Evolutionary conservation across 2,329 filamentous ascomycete species (phyloP), one percentile per base, ranked within the genome.

Genomic region (Ceratocystis papillata): DNA sequence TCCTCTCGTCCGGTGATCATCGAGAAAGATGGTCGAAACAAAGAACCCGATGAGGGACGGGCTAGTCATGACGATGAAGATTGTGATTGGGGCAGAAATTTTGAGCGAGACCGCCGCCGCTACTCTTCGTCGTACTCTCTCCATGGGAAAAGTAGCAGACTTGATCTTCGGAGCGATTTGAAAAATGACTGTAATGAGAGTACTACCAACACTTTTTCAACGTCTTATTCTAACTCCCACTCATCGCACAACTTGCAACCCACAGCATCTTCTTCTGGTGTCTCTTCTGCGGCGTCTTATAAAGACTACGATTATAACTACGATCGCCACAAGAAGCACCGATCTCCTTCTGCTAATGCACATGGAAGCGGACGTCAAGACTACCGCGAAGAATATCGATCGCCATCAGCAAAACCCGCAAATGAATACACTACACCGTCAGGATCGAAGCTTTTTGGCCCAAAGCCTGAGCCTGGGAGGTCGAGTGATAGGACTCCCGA

Each of bases 391-490:
- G 64, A 66, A 20, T 61, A 64, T 28, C 48, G 64, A 41, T 66
- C 66, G 37, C 22, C 63, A 33, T 65, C 64, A 60, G 62, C 60
- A 62, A 68, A 65, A 22, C 64, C 67, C 22, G 53, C 53, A 28
- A 64, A 61, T 28, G 67, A 65, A 8, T 64, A 50, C 17, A 57
- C 64, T 22, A 65, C 48, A 15, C 22, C 62, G 5, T 62, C 65
- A 5, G 63, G 59, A 25, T 60, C 64, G 3, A 60, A 64, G 12
- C 61, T 68, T 12, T 68, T 68, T 55, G 67, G 67, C 17, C 67
- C 67, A 8, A 68, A 68, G 61, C 67, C 67, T 5, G 67, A 68
- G 55, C 67, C 67, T 8, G 46, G 45, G 17, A 60, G 61, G 5
- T 41, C 64, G 28, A 60, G 50, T 46, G 67, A 68, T 1, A 41